A percentile compares a stretch with the other conserved stretches of the same genome.
Evolutionary conservation across 129 eudicot species (phyloP).

Genomic region (Helianthus annuus): DNA sequence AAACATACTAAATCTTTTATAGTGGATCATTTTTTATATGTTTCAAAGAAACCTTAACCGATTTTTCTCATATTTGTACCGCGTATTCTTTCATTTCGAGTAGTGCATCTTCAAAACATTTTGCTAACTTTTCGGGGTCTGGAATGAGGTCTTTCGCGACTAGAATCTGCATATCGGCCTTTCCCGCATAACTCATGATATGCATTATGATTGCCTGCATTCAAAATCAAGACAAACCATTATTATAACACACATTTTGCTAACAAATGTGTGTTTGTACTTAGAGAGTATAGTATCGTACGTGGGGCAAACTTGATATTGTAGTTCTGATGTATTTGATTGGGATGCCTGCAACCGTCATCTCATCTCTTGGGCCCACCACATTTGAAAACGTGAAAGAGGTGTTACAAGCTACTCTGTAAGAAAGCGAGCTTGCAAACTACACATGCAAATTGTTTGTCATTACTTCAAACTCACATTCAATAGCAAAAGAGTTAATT

Average conservation of each 20-base stretch:
- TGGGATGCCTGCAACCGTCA: conserved; percentile 61
- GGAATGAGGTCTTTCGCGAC: conserved; percentile 82
- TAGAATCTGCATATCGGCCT: conserved; percentile 71
- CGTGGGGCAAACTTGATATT: conserved; percentile 66
- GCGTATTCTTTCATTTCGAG: conserved; percentile 69
- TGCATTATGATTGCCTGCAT: conserved; percentile 83
- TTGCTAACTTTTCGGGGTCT: conserved; percentile 65
- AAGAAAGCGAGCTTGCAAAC: conserved; percentile 55
- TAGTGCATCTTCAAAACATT: conserved; percentile 74
- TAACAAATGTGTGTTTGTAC: background rate
- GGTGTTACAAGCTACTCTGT: conserved; percentile 62
- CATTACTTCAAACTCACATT: background rate
- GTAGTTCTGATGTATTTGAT: conserved; percentile 53
- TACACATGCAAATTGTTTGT: conserved; percentile 17
- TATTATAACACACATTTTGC: conserved; percentile 2
- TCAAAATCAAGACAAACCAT: background rate
- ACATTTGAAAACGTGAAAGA: conserved; percentile 70
- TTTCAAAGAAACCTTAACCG: background rate
- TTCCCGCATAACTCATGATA: conserved; percentile 85
- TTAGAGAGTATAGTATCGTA: conserved; percentile 27
- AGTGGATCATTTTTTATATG: background rate
- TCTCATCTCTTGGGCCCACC: conserved; percentile 73
- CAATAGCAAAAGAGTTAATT: background rate
- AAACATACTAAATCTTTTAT: background rate
- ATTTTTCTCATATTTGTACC: background rate